phyloP scores from a whole-genome alignment of 495 filamentous ascomycete genomes.

The Aspergillus incahuasiensis region DNA sequence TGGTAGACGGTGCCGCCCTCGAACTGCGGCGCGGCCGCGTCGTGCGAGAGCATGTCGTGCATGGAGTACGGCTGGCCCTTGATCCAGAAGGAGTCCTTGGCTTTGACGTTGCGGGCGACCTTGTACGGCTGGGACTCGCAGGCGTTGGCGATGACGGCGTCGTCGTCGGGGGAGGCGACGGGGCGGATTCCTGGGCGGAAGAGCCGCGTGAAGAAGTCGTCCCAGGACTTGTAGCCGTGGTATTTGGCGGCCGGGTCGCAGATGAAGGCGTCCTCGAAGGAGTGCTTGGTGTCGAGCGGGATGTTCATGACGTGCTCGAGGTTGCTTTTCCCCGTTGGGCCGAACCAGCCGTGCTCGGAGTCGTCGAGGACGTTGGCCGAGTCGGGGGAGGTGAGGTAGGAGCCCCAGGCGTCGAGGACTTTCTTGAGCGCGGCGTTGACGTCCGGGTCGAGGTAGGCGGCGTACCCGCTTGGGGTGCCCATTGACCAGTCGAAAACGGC shows the following conservation, averaged over 20 bases:
- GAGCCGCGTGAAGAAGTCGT: conserved; percentile 68
- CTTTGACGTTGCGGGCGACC: conserved; percentile 22
- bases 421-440: conserved; percentile 67
- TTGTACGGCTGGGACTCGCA: conserved; percentile 56
- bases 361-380: conserved; percentile 54
- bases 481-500: conserved; percentile 71
- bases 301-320: conserved; percentile 31
- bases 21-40: conserved; percentile 48
- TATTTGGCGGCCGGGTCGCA: conserved; percentile 17
- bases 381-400: conserved; percentile 50
- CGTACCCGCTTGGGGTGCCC: conserved; percentile 62
- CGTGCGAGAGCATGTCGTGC: conserved; percentile 55
- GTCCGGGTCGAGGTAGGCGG: conserved; percentile 60
- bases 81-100: conserved; percentile 33
- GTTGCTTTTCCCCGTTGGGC: conserved; percentile 29
- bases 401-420: conserved; percentile 63
- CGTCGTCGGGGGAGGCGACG: conserved; percentile 44
- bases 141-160: conserved; percentile 53
- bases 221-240: conserved; percentile 65
- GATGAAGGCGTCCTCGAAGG: conserved; percentile 19
- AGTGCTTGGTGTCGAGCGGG: background rate
- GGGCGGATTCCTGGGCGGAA: conserved; percentile 54
- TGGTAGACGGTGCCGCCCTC: conserved; percentile 63
- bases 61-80: conserved; percentile 37
- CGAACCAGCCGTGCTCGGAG: conserved; percentile 57